Conservation (phyloP, 805 yeast genomes). For the Hanseniaspora clermontiae region DNA sequence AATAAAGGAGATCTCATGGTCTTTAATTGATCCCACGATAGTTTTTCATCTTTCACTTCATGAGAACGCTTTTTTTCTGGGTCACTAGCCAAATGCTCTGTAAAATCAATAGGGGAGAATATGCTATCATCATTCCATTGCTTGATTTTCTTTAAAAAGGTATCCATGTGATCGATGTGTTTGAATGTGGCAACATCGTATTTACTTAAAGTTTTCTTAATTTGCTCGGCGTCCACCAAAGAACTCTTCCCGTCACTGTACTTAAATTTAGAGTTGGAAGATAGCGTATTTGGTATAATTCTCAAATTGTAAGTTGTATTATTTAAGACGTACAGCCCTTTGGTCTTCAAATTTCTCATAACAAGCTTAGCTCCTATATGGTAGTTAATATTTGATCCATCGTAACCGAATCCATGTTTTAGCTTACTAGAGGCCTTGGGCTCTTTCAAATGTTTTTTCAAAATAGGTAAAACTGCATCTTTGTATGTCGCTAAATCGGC, state of each 20-base stretch:
- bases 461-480: neutral
- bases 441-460: slow-evolving; percentile 16
- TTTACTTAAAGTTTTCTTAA: neutral
- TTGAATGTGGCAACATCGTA: neutral
- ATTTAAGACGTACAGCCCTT: slow-evolving; percentile 18
- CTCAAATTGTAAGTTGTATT: slow-evolving; percentile 20
- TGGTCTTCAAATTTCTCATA: slow-evolving; percentile 10
- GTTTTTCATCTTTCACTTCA: neutral
- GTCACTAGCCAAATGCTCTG: neutral
- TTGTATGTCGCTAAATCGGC: slow-evolving; percentile 29
- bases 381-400: slow-evolving; percentile 1
- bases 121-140: slow-evolving; percentile 4
- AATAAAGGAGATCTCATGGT: neutral
- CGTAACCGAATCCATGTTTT: slow-evolving; percentile 3
- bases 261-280: slow-evolving; percentile 5
- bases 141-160: slow-evolving; percentile 5
- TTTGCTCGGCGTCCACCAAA: neutral
- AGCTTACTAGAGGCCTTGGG: slow-evolving; percentile 18
- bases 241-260: slow-evolving; percentile 11
- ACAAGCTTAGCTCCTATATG: slow-evolving; percentile 16
- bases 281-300: slow-evolving; percentile 23
- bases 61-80: neutral
- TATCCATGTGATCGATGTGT: slow-evolving; percentile 1
- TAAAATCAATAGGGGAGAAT: slow-evolving; percentile 1
- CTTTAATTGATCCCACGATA: slow-evolving; percentile 1